A percentile compares a stretch with the other conserved stretches of the same genome.
Evolutionary conservation across 768 basidiomycete species (phyloP).

Genomic region (Galerina marginata): DNA sequence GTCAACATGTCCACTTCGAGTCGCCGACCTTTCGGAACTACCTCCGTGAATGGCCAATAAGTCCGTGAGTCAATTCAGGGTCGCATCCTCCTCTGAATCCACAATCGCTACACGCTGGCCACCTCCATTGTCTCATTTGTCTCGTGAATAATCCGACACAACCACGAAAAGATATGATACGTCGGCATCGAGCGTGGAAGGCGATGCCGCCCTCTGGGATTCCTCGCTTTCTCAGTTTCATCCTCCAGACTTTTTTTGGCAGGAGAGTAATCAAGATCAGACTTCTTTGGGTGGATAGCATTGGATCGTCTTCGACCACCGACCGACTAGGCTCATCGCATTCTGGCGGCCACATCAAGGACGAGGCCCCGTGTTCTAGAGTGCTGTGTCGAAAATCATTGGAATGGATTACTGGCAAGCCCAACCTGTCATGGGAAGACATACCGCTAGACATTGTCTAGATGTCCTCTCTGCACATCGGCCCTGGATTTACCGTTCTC

Average conservation of each 20-base stretch:
- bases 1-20: constrained; percentile 17
- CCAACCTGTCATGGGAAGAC: constrained; percentile 26
- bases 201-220: constrained; percentile 4
- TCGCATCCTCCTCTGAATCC: constrained; percentile 24
- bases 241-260: constrained; percentile 3
- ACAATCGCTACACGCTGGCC: constrained; percentile 2
- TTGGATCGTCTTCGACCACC: constrained; percentile 3
- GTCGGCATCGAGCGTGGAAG: constrained; percentile 14
- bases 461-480: constrained; percentile 12
- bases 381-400: constrained; percentile 15
- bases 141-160: constrained; percentile 14
- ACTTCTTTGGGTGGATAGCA: constrained; percentile 15
- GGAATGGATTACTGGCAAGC: constrained; percentile 11
- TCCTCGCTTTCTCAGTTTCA: constrained; percentile 3
- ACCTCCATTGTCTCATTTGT: constrained; percentile 13
- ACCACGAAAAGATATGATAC: constrained; percentile 13
- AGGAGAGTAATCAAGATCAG: background rate
- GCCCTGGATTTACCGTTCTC: constrained; percentile 19
- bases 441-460: constrained; percentile 18
- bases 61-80: constrained; percentile 40
- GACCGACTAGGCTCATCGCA: constrained; percentile 13
- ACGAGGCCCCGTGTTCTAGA: constrained; percentile 13
- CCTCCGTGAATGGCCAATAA: constrained; percentile 35
- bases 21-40: constrained; percentile 42
- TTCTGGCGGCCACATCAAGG: constrained; percentile 10